Evolutionary conservation across 1,284 basidiomycete genomes (phyloP).

Genomic region (Naganishia sp.): DNA sequence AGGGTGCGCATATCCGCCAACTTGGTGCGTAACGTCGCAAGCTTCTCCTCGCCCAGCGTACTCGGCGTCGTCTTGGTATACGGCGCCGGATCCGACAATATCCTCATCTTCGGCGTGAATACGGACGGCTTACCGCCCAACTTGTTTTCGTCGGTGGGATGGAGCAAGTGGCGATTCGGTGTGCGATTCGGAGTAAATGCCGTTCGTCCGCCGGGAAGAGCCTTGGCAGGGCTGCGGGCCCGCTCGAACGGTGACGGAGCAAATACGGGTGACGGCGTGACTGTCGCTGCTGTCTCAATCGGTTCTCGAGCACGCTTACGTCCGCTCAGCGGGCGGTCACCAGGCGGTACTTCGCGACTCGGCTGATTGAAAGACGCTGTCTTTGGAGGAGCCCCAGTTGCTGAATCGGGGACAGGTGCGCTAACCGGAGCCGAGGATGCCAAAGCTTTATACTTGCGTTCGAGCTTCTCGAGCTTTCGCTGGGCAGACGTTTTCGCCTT

Average conservation of each 20-base stretch:
- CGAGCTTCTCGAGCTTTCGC: constrained; percentile 32
- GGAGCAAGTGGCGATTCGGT: constrained; percentile 19
- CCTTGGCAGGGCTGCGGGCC: constrained; percentile 22
- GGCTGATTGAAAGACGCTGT: not conserved
- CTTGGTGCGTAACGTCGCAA: constrained; percentile 23
- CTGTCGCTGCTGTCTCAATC: not conserved
- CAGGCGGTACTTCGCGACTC: not conserved
- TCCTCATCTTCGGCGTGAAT: constrained; percentile 25
- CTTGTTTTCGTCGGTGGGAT: constrained; percentile 17
- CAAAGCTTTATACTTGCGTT: constrained; percentile 29
- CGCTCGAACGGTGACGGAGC: constrained; percentile 28
- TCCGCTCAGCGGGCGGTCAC: not conserved
- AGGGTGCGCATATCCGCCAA: constrained; percentile 24
- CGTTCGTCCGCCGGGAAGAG: constrained; percentile 16
- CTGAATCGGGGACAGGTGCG: not conserved
- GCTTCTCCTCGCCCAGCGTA: constrained; percentile 20
- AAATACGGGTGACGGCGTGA: constrained; percentile 17
- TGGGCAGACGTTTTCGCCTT: constrained; percentile 28
- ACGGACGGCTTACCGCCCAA: constrained; percentile 16
- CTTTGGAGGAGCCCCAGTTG: not conserved
- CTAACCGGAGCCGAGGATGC: not conserved
- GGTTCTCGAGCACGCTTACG: constrained; percentile 26
- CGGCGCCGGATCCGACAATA: constrained; percentile 19
- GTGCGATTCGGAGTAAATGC: constrained; percentile 25
- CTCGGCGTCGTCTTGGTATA: constrained; percentile 14